Percentiles rank a stretch among this genome's conserved stretches.
Evolutionary conservation across 495 filamentous ascomycete genomes (phyloP).

Genomic region (Daldinia grandis): DNA sequence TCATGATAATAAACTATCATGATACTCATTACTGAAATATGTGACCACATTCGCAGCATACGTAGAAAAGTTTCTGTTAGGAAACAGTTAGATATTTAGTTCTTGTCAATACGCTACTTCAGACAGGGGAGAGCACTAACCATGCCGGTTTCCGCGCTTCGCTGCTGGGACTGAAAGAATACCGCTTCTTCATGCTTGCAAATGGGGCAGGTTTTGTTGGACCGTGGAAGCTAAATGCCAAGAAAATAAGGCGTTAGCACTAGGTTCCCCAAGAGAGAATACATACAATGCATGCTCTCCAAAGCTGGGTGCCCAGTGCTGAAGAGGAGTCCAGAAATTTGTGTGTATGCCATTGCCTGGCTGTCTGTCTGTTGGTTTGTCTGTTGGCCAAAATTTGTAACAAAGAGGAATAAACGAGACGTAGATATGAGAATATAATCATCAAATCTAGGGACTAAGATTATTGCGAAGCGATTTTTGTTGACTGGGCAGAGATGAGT

Average conservation of each 20-base stretch:
- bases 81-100: conserved; percentile 37
- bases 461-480: background rate
- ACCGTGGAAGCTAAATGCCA: conserved; percentile 78
- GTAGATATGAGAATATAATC: background rate
- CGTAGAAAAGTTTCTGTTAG: conserved; percentile 92
- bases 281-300: conserved; percentile 25
- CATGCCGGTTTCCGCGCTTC: conserved; percentile 97
- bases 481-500: background rate
- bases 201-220: conserved; percentile 80
- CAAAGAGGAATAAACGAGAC: background rate
- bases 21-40: conserved; percentile 69
- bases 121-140: conserved; percentile 60
- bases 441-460: background rate
- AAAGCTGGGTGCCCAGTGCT: conserved; percentile 27
- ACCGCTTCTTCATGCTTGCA: conserved; percentile 89
- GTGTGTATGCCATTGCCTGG: background rate
- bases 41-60: conserved; percentile 90
- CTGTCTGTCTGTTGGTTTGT: conserved; percentile 22
- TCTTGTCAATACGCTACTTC: background rate
- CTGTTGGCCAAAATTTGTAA: background rate
- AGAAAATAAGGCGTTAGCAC: conserved; percentile 59
- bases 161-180: conserved; percentile 98
- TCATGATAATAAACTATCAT: background rate
- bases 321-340: conserved; percentile 2
- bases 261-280: conserved; percentile 35